Conservation (phyloP, 257 asterid species). For the Jacaranda mimosifolia region DNA sequence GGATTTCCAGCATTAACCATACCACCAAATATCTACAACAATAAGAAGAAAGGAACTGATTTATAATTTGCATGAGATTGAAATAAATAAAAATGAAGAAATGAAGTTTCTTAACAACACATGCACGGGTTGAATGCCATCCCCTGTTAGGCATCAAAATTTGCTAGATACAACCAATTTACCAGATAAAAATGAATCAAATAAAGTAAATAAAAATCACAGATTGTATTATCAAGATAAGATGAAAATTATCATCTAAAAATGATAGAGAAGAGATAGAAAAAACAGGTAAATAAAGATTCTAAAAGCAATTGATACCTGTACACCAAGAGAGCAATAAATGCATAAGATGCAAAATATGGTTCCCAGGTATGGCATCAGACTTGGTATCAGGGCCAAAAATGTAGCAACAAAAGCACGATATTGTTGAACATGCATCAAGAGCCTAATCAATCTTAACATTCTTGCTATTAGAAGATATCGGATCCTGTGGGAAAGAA, state of each 20-base stretch:
- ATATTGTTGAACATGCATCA: slow-evolving; percentile 84
- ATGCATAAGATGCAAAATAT: slow-evolving; percentile 91
- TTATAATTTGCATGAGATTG: slow-evolving; percentile 16
- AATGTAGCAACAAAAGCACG: slow-evolving; percentile 98
- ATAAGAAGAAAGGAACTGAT: slow-evolving; percentile 30
- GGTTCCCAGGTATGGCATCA: slow-evolving; percentile 95
- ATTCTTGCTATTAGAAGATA: slow-evolving; percentile 97
- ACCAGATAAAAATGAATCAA: slow-evolving; percentile 8
- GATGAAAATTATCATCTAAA: slow-evolving; percentile 11
- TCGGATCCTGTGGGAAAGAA: slow-evolving; percentile 78
- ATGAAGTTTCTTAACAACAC: slow-evolving; percentile 10
- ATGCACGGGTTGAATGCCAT: slow-evolving; percentile 3
- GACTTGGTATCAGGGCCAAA: slow-evolving; percentile 92
- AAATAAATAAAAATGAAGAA: slow-evolving; percentile 18
- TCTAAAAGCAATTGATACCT: slow-evolving; percentile 58
- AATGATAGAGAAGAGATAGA: neutral
- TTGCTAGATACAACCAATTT: neutral
- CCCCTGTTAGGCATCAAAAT: slow-evolving; percentile 15
- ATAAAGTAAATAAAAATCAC: neutral
- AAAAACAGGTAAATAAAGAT: slow-evolving; percentile 19
- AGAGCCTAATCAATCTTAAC: slow-evolving; percentile 92
- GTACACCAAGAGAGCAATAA: slow-evolving; percentile 93
- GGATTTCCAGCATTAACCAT: slow-evolving; percentile 86
- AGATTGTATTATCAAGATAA: neutral
- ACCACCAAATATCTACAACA: slow-evolving; percentile 91